These are phyloP conservation scores for Craterostigma plantagineum DNA, from an alignment of 257 asterid genomes.

Conservation along the genomic window DNA sequence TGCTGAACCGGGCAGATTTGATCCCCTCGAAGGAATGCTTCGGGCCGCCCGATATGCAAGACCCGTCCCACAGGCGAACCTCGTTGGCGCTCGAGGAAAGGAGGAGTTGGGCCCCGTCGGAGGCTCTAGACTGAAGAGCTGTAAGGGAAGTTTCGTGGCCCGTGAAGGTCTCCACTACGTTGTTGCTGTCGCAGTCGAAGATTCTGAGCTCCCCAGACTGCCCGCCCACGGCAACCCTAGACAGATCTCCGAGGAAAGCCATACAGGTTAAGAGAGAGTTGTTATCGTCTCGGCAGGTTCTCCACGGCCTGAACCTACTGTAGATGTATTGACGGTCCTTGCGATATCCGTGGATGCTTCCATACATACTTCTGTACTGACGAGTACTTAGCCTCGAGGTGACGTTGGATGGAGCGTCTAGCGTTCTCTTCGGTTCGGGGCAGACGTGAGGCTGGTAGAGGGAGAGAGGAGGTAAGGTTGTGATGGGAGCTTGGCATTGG, in stretches of 20 bases:
- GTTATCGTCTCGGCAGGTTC: constrained; percentile 86
- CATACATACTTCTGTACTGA: constrained; percentile 59
- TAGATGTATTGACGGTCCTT: constrained; percentile 90
- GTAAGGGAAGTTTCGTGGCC: constrained; percentile 83
- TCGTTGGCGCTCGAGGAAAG: constrained; percentile 79
- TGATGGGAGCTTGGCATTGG: constrained; percentile 95
- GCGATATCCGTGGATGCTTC: constrained; percentile 73
- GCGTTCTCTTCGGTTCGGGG: constrained; percentile 85
- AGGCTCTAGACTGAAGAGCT: constrained; percentile 45
- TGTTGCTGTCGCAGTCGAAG: constrained; percentile 67
- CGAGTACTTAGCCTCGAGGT: constrained; percentile 83
- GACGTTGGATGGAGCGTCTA: constrained; percentile 86
- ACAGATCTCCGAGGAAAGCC: constrained; percentile 73
- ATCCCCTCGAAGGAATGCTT: constrained; percentile 73
- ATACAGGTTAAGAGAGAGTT: constrained; percentile 61
- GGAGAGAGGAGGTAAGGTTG: constrained; percentile 95
- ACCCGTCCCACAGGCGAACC: constrained; percentile 81
- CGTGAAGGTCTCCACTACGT: constrained; percentile 49
- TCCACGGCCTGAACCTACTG: constrained; percentile 94
- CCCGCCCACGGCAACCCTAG: constrained; percentile 68
- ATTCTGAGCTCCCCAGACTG: constrained; percentile 85
- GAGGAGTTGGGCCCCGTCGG: constrained; percentile 46
- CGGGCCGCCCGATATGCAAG: constrained; percentile 68
- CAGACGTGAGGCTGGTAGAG: constrained; percentile 93
- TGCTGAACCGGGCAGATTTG: constrained; percentile 79